These are phyloP conservation scores for Starmerella gropengiesseri DNA, from an alignment of 805 yeast genomes.

Conservation along the genomic window DNA sequence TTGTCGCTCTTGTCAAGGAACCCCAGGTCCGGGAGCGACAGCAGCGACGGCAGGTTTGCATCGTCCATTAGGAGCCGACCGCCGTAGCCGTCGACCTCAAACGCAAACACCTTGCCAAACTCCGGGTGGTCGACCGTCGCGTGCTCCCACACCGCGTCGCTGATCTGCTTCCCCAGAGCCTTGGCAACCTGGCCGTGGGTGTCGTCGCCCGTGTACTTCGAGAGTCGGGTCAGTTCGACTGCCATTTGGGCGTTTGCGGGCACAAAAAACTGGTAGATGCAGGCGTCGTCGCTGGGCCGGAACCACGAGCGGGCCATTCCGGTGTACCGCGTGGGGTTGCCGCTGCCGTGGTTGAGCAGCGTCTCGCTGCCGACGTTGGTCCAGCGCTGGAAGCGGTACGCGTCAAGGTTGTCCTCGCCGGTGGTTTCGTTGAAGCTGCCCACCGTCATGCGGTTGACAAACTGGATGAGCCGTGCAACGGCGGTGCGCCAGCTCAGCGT, in stretches of 20 bases:
- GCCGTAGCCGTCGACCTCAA: constrained; percentile 83
- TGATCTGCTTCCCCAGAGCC: constrained; percentile 35
- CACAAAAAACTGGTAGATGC: constrained; percentile 65
- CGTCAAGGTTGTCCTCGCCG: constrained; percentile 41
- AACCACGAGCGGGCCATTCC: constrained; percentile 74
- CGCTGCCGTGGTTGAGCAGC: constrained; percentile 62
- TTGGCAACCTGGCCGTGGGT: constrained; percentile 23
- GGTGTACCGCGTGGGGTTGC: constrained; percentile 67
- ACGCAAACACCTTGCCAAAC: constrained; percentile 73
- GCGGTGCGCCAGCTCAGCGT: constrained; percentile 50
- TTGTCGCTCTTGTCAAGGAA: constrained; percentile 41
- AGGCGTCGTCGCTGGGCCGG: constrained; percentile 82
- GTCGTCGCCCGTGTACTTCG: constrained; percentile 22
- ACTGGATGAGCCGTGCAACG: constrained; percentile 38
- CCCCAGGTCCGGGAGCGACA: constrained; percentile 73
- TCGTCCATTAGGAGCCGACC: constrained; percentile 71
- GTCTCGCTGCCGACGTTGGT: constrained; percentile 77
- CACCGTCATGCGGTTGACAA: constrained; percentile 11
- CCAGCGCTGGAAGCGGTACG: constrained; percentile 59
- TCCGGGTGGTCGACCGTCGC: constrained; percentile 58
- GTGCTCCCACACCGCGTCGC: constrained; percentile 46
- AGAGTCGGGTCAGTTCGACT: constrained; percentile 44
- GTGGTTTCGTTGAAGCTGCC: constrained; percentile 35
- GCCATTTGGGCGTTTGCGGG: constrained; percentile 77
- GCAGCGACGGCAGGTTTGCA: constrained; percentile 78